Base-by-base conservation (phyloP, 2,329 filamentous ascomycete species). In the Bipolaris sorokiniana region DNA sequence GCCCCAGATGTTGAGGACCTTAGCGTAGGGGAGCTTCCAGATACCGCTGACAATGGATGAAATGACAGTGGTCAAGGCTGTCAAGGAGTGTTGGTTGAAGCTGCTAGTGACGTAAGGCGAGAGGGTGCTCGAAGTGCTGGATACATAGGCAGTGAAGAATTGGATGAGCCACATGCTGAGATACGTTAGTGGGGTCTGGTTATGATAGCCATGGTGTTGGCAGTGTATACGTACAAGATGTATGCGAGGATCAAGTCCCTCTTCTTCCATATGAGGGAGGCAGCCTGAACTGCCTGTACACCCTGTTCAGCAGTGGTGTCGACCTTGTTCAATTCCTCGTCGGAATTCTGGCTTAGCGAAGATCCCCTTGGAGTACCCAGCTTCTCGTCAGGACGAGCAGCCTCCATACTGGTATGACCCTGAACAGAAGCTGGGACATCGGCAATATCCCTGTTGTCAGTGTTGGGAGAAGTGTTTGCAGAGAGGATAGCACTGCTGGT, bases 91-190 rank as follows among this genome's bases (percentile, higher is more conserved):
- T 37, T 63, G 22, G 20, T 67, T 48, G 56, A 79, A 80, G 20
- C 63, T 64, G 36, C 71, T 76, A 9, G 76, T 77, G 56, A 83
- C 79, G 50, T 77, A 80, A 11, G 75, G 70, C 0, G 69, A 67
- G 15, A 80, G 54, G 16, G 78, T 79, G 49, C 73, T 72, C 26
- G 78, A 75, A 34, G 77, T 75, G 47, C 76, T 75, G 44, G 78
- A 71, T 49, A 80, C 73, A 54, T 82, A 73, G 20, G 78, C 79
- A 53, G 83, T 82, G 65, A 81, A 77, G 68, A 80, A 83, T 22
- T 82, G 76, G 37, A 80, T 80, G 49, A 63, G 38, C 71, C 71
- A 74, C 62, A 74, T 68, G 28, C 71, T 73, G 38, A 7, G 2
- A 1, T 7, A 4, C 33, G 57, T 73, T 51, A 71, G 62, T 31